Base-by-base conservation (phyloP, 345 rosid genomes). In the Populus nigra region DNA sequence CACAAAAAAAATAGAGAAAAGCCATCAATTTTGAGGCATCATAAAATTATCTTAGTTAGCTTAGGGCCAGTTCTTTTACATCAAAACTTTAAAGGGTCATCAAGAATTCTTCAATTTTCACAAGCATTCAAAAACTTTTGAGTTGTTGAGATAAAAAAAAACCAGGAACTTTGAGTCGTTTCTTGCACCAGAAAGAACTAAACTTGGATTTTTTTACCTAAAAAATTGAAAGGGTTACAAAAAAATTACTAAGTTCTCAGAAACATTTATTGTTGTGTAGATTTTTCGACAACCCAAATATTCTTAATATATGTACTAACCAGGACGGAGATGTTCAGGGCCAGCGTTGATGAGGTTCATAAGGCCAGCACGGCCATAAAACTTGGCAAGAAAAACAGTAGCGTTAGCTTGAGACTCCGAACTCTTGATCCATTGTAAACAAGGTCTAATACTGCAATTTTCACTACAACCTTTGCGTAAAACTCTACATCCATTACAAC, bases 291-390 rank as follows among this genome's bases (percentile, higher is more conserved):
- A 31, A 4, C 39, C 17, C 69, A 15, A 7, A 15, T 12, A 65
- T 33, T 65, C 36, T 13, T 5, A 33, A 33, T 12, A 11, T n/a
- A 10, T 23, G 9, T 1, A 69, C 65, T 41, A 22, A 96, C 99
- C 97, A 82, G 99, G 99, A 29, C 99, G 99, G 79, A 92, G 97
- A 29, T 92, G 90, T 29, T 90, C 95, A 27, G 99, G 95, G 65
- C 98, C 99, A 38, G 97, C 89, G 98, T 87, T 94, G 83, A 96
- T 88, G 79, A 93, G 99, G 83, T 96, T 96, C 91, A 94, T 89
- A 80, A 96, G 94, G 1, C 98, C 99, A 1, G 98, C 97, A 36
- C 99, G 97, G 76, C 98, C 99, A 57, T 96, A 93, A 74, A 92
- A 96, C 87, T 96, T 96, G 68, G 99, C 98, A 38, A 96, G 94